Evolutionary conservation across 192 early-diverging fungal species (phyloP), one percentile per base, ranked within the genome.

Genomic region (Martensiomyces pterosporus): DNA sequence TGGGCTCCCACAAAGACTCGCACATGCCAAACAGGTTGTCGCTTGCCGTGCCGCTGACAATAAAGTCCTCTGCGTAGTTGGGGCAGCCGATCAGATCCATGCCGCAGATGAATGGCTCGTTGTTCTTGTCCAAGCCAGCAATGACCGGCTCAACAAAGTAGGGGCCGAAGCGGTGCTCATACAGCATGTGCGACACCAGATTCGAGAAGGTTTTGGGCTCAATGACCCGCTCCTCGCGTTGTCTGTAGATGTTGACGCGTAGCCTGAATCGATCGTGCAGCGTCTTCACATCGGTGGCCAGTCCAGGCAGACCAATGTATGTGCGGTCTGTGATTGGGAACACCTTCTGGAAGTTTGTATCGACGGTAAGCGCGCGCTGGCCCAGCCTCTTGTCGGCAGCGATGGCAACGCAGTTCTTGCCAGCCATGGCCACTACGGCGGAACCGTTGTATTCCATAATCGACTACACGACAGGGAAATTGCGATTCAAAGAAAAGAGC

Each of bases 361-460:
- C 82, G n/a, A 98, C 81, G 12, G 93, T 97, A 81, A 95, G 79
- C 50, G 85, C 85, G 55, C 94, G 91, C 39, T 88, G 79, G 39
- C 97, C 97, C 39, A 99, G 83, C 43, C 94, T 84, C 43, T 89
- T 88, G 73, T 99, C 97, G 15, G 92, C 79, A 0, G 91, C 97
- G 59, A 99, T 97, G 24, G 94, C 97, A 9, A 99, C 93, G 65
- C 97, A 99, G 76, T 90, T 83, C 77, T 99, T 98, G 68, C 97
- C 97, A 33, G 82, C 82, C 93, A 99, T 97, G 43, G 92, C 94
- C 52, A 97, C 87, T 43, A 99, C 74, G 47, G 91, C 84, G 55
- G 85, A 85, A 57, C 96, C 96, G 80, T 96, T 97, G 66, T 94
- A 94, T 74, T 87, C 80, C 85, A 87, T 89, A 75, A 92, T 88